A percentile compares a stretch with the other conserved stretches of the same genome.
Conservation (phyloP, 495 filamentous ascomycete genomes). For the Daldinia childiae region DNA sequence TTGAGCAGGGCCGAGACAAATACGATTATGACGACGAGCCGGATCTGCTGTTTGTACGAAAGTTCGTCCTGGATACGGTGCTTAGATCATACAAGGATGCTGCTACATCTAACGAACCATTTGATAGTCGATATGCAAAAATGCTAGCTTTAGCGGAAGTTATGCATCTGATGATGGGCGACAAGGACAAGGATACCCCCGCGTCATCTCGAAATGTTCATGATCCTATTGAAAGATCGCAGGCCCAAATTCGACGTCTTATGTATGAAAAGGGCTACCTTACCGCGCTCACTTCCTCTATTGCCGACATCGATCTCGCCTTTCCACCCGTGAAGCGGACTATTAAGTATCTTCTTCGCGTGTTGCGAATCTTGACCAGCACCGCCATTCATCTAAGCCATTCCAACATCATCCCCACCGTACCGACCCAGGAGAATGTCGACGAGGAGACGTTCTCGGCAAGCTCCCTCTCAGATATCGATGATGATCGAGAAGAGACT, state of each 20-base stretch:
- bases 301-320: conserved; percentile 95
- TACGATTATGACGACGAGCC: conserved; percentile 81
- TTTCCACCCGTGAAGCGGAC: conserved; percentile 91
- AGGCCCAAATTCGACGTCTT: conserved; percentile 83
- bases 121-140: conserved; percentile 87
- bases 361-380: conserved; percentile 84
- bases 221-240: conserved; percentile 55
- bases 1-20: conserved; percentile 55
- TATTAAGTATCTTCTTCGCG: conserved; percentile 94
- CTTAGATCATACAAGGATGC: conserved; percentile 93
- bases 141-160: conserved; percentile 87
- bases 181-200: conserved; percentile 68
- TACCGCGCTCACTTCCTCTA: conserved; percentile 83
- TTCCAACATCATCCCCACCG: conserved; percentile 71
- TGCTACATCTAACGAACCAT: conserved; percentile 74
- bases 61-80: conserved; percentile 93
- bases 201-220: conserved; percentile 36
- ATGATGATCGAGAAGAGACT: conserved; percentile 92
- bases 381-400: conserved; percentile 88
- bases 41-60: conserved; percentile 89
- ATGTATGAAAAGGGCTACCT: conserved; percentile 99
- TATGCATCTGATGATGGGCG: conserved; percentile 90
- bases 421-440: conserved; percentile 71
- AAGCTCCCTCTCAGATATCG: conserved; percentile 86
- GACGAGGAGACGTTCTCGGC: conserved; percentile 92